Evolutionary conservation across 768 basidiomycete species (phyloP).

Genomic region (Cyathus striatus): DNA sequence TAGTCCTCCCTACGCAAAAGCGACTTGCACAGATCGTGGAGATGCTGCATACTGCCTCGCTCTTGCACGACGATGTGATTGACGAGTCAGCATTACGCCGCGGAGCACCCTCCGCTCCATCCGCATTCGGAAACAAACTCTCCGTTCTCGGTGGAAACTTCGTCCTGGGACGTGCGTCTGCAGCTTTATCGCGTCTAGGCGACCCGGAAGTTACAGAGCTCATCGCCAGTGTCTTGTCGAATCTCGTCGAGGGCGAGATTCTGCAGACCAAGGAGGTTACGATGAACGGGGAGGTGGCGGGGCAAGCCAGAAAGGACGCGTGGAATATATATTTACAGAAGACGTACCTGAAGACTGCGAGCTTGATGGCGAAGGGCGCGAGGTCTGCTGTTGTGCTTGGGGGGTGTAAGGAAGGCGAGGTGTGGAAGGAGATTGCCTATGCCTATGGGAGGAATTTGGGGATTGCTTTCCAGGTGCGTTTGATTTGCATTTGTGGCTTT

Average conservation of each 20-base stretch:
- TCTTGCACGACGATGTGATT: conserved; percentile 95
- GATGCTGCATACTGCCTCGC: conserved; percentile 94
- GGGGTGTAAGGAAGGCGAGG: conserved; percentile 76
- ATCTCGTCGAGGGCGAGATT: conserved; percentile 92
- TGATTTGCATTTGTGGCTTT: neutral
- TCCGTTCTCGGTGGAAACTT: conserved; percentile 90
- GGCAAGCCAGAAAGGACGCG: conserved; percentile 30
- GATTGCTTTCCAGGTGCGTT: conserved; percentile 87
- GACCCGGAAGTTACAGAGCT: conserved; percentile 84
- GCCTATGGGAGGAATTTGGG: conserved; percentile 92
- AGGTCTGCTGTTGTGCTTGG: conserved; percentile 86
- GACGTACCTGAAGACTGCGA: conserved; percentile 92
- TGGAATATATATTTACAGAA: conserved; percentile 88
- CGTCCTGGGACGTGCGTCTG: conserved; percentile 79
- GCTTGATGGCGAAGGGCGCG: conserved; percentile 88
- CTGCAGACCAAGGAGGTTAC: conserved; percentile 68
- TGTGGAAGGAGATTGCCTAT: conserved; percentile 94
- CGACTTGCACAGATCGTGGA: conserved; percentile 94
- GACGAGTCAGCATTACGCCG: conserved; percentile 79
- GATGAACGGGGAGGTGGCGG: conserved; percentile 22
- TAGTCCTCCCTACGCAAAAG: conserved; percentile 75
- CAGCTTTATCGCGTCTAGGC: conserved; percentile 76
- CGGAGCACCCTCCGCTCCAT: conserved; percentile 72
- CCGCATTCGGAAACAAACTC: conserved; percentile 82
- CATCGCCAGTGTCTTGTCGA: conserved; percentile 80